Evolutionary conservation across 2,329 filamentous ascomycete species (phyloP), one percentile per base, ranked within the genome.

Genomic region (Zymoseptoria pseudotritici): DNA sequence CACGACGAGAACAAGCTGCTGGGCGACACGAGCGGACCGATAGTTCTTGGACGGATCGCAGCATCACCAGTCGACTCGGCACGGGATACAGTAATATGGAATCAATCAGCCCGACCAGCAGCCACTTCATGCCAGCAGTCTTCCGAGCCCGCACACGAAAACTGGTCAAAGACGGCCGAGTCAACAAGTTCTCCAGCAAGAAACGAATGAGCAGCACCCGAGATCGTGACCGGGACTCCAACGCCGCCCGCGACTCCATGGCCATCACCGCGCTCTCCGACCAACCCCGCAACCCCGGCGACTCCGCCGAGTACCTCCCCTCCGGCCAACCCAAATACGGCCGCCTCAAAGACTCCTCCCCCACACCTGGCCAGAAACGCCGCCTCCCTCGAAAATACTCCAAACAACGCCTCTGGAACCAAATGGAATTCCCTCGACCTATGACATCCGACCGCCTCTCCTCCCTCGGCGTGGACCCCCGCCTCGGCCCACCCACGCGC

Each of bases 91-190:
- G 59, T 29, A 61, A 62, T 52, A 60, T 58, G 19, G 66, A 66
- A n/a, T 59, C 62, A 17, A 58, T 56, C 20, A 72, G 67, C 57
- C 70, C 69, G 4, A 64, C 65, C 11, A 72, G 71, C 62, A 71
- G 66, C 24, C 70, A 70, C 61, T 71, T 73, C 63, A 60, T 73
- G 6, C 72, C 70, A 5, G 66, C 63, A 31, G 73, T 74, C 31
- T 74, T 74, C 63, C 68, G 72, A 9, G 67, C 72, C 3, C 65
- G 70, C 11, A 72, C 64, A 21, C 65, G 71, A n/a, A 63, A 65
- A 46, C 58, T 63, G 26, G 63, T 61, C 51, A 63, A 60, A 31
- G 61, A 58, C 50, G 58, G 53, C 60, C 65, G 53, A 17, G 57
- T 60, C 50, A 63, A 57, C 31, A 66, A 62, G 4, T 64, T 29